Conservation (phyloP, 495 filamentous ascomycete genomes). For the Neurospora sp. region DNA sequence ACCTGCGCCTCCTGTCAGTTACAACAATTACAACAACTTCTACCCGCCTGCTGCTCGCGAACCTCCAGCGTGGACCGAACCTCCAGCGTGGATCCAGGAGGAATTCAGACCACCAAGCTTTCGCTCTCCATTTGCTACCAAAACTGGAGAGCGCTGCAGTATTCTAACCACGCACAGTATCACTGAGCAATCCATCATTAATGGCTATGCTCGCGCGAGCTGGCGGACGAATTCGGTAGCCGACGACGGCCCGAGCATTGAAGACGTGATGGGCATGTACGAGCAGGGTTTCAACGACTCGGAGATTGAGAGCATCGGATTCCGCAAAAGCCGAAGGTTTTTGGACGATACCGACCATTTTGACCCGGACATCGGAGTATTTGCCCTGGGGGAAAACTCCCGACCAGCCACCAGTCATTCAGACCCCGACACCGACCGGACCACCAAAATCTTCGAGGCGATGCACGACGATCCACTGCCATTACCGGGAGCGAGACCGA, state of each 20-base stretch:
- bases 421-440: slow-evolving; percentile 13
- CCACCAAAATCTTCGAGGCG: slow-evolving; percentile 31
- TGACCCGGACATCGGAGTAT: slow-evolving; percentile 13
- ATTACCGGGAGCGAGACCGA: slow-evolving; percentile 12
- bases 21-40: background rate
- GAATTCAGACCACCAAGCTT: background rate
- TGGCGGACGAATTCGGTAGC: slow-evolving; percentile 42
- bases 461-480: slow-evolving; percentile 30
- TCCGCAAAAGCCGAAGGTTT: slow-evolving; percentile 20
- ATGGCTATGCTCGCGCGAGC: slow-evolving; percentile 36
- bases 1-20: background rate
- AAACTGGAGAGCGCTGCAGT: slow-evolving; percentile 55
- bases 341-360: slow-evolving; percentile 25
- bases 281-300: slow-evolving; percentile 68
- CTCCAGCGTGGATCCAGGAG: background rate
- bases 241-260: slow-evolving; percentile 71
- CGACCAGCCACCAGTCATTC: slow-evolving; percentile 22
- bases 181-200: slow-evolving; percentile 43
- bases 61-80: background rate
- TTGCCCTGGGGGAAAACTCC: slow-evolving; percentile 8
- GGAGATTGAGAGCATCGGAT: slow-evolving; percentile 25
- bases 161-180: slow-evolving; percentile 68
- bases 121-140: slow-evolving; percentile 1
- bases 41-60: background rate
- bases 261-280: slow-evolving; percentile 92